Evolutionary conservation across 2,329 filamentous ascomycete genomes (phyloP).

Genomic region (Aspergillus quadricinctus): DNA sequence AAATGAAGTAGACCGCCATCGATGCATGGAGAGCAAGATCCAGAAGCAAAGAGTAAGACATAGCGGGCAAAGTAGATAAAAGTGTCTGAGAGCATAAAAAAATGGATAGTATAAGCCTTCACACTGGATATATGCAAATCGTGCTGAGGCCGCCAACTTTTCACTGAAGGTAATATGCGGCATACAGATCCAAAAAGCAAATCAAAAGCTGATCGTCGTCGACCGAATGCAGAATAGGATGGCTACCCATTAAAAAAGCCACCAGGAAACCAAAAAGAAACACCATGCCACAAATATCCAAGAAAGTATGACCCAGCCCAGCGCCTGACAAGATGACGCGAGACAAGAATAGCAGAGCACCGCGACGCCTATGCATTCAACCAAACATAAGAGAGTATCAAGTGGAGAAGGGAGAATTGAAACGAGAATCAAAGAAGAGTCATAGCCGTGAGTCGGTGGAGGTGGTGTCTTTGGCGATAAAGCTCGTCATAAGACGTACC

Average conservation of each 20-base stretch:
- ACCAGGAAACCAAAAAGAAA: conserved; percentile 7
- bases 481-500: not conserved
- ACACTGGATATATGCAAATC: conserved; percentile 19
- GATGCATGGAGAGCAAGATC: not conserved
- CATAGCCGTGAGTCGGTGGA: conserved; percentile 8
- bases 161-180: conserved; percentile 11
- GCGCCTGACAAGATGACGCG: conserved; percentile 16
- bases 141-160: conserved; percentile 18
- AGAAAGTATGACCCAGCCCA: conserved; percentile 15
- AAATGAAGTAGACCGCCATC: not conserved
- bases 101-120: conserved; percentile 7
- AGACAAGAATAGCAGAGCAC: conserved; percentile 12
- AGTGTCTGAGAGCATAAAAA: conserved; percentile 11
- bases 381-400: conserved; percentile 11
- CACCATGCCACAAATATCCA: conserved; percentile 18
- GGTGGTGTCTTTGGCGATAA: not conserved
- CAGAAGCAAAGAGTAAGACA: not conserved
- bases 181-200: conserved; percentile 11
- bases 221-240: conserved; percentile 14
- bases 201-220: conserved; percentile 4
- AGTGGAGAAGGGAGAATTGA: conserved; percentile 9
- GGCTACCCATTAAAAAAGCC: conserved; percentile 8
- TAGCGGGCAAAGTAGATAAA: conserved; percentile 1
- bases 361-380: conserved; percentile 20
- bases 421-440: conserved; percentile 13